These are phyloP conservation scores for Metschnikowia reukaufii DNA, from an alignment of 805 yeast species.

Conservation along the genomic window DNA sequence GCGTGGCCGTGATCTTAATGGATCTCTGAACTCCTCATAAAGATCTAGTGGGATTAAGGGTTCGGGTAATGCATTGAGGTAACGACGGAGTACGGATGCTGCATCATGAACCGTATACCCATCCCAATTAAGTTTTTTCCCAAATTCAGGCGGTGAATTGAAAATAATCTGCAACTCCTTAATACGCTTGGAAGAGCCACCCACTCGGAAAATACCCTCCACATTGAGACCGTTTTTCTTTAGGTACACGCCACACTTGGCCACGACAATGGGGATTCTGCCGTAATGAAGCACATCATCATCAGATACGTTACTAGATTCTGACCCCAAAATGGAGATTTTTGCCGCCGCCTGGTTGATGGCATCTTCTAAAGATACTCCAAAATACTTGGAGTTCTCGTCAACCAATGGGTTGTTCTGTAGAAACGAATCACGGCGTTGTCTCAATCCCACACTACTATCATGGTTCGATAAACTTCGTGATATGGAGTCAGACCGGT, in stretches of 20 bases:
- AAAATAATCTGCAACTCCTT: constrained; percentile 82
- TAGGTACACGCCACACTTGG: constrained; percentile 86
- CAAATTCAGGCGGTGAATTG: constrained; percentile 86
- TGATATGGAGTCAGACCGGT: constrained; percentile 40
- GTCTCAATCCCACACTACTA: constrained; percentile 30
- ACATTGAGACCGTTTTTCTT: constrained; percentile 75
- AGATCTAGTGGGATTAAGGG: constrained; percentile 80
- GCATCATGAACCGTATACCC: constrained; percentile 97
- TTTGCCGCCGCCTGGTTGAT: constrained; percentile 74
- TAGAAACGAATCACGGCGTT: constrained; percentile 52
- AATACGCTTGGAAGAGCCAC: constrained; percentile 86
- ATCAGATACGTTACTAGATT: constrained; percentile 28
- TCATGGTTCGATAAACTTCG: constrained; percentile 18
- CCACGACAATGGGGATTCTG: constrained; percentile 88
- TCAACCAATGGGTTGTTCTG: constrained; percentile 43
- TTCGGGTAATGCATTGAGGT: constrained; percentile 83
- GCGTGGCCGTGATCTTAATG: constrained; percentile 62
- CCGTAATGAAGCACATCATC: constrained; percentile 78
- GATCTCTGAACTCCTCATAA: constrained; percentile 78
- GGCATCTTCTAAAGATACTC: constrained; percentile 72
- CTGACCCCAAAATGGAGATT: constrained; percentile 61
- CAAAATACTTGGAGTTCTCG: constrained; percentile 64
- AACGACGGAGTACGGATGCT: constrained; percentile 84
- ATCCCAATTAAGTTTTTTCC: constrained; percentile 85
- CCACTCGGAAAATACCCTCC: constrained; percentile 91